These are phyloP conservation scores for Digitaria exilis DNA, from an alignment of 202 grass and related monocot species.

Conservation along the genomic window DNA sequence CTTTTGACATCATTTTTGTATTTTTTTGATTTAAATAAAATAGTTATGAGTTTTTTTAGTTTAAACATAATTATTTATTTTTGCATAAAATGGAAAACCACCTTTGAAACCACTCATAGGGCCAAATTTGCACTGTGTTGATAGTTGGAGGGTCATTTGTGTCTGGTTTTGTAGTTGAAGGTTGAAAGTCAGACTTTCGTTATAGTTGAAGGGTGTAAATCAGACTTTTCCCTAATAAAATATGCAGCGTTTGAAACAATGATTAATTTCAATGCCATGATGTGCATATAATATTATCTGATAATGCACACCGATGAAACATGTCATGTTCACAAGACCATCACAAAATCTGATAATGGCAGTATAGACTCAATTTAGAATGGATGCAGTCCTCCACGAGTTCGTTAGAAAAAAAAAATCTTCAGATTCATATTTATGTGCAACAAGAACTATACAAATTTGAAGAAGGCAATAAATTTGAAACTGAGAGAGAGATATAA, in stretches of 20 bases:
- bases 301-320: background rate
- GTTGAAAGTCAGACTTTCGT: too few relatives aligned
- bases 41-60: too few relatives aligned
- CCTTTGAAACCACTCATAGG: too few relatives aligned
- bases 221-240: too few relatives aligned
- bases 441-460: background rate
- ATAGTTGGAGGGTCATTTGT: too few relatives aligned
- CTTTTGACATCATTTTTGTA: too few relatives aligned
- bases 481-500: slow-evolving; percentile 24
- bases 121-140: too few relatives aligned
- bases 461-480: slow-evolving; percentile 16
- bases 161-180: too few relatives aligned
- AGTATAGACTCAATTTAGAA: background rate
- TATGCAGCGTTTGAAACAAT: background rate
- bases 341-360: background rate
- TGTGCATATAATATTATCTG: background rate
- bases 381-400: background rate
- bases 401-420: background rate
- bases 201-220: too few relatives aligned
- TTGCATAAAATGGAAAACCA: too few relatives aligned
- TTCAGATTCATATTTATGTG: background rate
- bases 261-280: background rate
- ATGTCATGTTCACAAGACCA: background rate
- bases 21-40: too few relatives aligned
- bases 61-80: too few relatives aligned